phyloP scores from a whole-genome alignment of 2,329 filamentous ascomycete genomes.

The Albophoma yamanashiensis region DNA sequence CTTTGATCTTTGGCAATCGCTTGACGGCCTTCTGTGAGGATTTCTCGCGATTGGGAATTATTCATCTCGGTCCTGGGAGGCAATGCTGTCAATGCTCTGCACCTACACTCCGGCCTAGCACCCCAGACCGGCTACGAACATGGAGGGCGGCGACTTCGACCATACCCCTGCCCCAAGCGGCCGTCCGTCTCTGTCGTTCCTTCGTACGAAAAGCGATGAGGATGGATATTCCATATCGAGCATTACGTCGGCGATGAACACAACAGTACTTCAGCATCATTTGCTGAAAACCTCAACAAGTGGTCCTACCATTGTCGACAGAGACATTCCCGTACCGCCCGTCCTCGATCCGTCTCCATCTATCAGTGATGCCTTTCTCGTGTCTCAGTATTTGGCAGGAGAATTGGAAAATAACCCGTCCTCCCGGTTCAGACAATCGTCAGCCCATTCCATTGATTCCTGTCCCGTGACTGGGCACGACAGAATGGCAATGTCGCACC shows the following conservation, averaged over 20 bases:
- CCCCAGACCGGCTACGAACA: conserved; percentile 7
- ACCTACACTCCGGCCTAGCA: conserved; percentile 10
- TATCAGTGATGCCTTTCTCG: conserved; percentile 2
- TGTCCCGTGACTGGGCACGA: not conserved
- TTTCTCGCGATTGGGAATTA: not conserved
- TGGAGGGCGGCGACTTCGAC: conserved; percentile 18
- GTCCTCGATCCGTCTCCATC: not conserved
- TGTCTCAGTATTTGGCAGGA: not conserved
- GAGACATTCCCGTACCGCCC: conserved; percentile 10
- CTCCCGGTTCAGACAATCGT: not conserved
- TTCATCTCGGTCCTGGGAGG: not conserved
- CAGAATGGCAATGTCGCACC: not conserved
- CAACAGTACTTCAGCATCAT: conserved; percentile 8
- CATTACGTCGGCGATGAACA: conserved; percentile 3
- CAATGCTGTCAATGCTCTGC: conserved; percentile 11
- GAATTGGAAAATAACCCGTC: conserved; percentile 4
- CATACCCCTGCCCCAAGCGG: conserved; percentile 20
- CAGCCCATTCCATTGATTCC: not conserved
- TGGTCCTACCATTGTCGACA: conserved; percentile 8
- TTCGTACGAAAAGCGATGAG: conserved; percentile 5
- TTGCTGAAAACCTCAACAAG: conserved; percentile 13
- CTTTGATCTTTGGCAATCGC: not conserved
- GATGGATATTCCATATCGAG: not conserved
- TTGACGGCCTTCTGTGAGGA: not conserved
- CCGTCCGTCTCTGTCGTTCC: conserved; percentile 14